A percentile compares a stretch with the other conserved stretches of the same genome.
Conservation (phyloP, 1,284 basidiomycete genomes). For the Microbotryomycetes sp. region DNA sequence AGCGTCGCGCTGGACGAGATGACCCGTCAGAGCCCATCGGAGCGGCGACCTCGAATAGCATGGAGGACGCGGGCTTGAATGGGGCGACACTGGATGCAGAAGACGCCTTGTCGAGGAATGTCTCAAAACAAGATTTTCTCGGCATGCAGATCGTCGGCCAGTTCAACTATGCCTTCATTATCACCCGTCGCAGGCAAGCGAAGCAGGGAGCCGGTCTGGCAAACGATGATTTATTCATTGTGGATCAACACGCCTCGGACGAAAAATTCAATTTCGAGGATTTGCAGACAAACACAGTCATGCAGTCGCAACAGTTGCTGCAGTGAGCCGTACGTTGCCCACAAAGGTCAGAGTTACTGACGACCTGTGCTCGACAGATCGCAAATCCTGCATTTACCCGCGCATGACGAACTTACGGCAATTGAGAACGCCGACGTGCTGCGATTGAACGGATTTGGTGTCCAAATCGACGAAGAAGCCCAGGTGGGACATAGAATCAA, state of each 20-base stretch:
- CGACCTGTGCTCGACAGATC: constrained; percentile 50
- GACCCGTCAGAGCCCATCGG: too few species aligned
- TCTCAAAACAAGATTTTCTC: constrained; percentile 79
- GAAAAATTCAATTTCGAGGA: constrained; percentile 99
- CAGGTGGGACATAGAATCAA: constrained; percentile 53
- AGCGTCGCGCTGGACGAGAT: too few species aligned
- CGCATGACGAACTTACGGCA: constrained; percentile 81
- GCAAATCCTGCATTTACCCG: constrained; percentile 69
- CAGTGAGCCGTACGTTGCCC: constrained; percentile 40
- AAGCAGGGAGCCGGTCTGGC: background rate
- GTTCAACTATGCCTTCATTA: constrained; percentile 94
- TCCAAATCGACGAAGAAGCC: constrained; percentile 52
- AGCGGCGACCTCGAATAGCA: too few species aligned
- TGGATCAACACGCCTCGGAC: constrained; percentile 62
- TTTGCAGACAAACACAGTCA: constrained; percentile 75
- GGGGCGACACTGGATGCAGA: constrained; percentile 57
- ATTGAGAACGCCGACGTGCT: constrained; percentile 77
- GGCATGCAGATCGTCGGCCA: constrained; percentile 83
- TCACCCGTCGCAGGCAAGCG: constrained; percentile 54
- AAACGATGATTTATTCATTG: constrained; percentile 84
- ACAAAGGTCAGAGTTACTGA: background rate
- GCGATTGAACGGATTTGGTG: constrained; percentile 80
- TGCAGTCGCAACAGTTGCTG: constrained; percentile 78
- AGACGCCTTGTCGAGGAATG: constrained; percentile 70
- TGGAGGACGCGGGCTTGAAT: constrained; percentile 53